Evolutionary conservation across 1,284 basidiomycete genomes (phyloP).

Genomic region (Paramarasmius palmivorus): DNA sequence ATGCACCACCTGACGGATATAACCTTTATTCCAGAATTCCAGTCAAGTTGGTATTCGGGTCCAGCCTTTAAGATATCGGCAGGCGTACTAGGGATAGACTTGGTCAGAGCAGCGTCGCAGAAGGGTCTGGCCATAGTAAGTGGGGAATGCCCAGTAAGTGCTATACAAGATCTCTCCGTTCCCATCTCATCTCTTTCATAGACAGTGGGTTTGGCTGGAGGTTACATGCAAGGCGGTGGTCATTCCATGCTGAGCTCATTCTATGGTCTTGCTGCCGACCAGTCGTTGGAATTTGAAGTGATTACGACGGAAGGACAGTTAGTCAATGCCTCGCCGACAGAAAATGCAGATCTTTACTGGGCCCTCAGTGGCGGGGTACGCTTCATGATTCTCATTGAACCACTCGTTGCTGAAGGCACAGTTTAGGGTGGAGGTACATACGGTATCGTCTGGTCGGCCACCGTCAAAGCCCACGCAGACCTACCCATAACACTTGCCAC

Average conservation of each 20-base stretch:
- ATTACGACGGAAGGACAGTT: slow-evolving; percentile 18
- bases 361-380: slow-evolving; percentile 21
- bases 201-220: slow-evolving; percentile 26
- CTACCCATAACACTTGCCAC: slow-evolving; percentile 13
- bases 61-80: slow-evolving; percentile 18
- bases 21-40: slow-evolving; percentile 14
- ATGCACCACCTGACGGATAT: slow-evolving; percentile 21
- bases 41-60: slow-evolving; percentile 14
- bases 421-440: slow-evolving; percentile 20
- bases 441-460: slow-evolving; percentile 20
- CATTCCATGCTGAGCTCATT: slow-evolving; percentile 14
- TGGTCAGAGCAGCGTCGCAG: slow-evolving; percentile 16
- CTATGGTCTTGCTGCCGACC: slow-evolving; percentile 25
- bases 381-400: background rate
- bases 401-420: background rate
- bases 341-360: slow-evolving; percentile 20
- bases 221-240: slow-evolving; percentile 28
- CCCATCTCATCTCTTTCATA: slow-evolving; percentile 3
- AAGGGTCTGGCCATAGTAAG: slow-evolving; percentile 19
- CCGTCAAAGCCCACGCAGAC: slow-evolving; percentile 17
- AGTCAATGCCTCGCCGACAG: slow-evolving; percentile 17
- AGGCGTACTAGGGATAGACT: slow-evolving; percentile 16
- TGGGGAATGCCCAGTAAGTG: slow-evolving; percentile 26
- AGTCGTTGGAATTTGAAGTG: slow-evolving; percentile 24
- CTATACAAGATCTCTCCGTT: background rate